Evolutionary conservation across 1,284 basidiomycete genomes (phyloP).

Genomic region (Pyrrhoderma noxium): DNA sequence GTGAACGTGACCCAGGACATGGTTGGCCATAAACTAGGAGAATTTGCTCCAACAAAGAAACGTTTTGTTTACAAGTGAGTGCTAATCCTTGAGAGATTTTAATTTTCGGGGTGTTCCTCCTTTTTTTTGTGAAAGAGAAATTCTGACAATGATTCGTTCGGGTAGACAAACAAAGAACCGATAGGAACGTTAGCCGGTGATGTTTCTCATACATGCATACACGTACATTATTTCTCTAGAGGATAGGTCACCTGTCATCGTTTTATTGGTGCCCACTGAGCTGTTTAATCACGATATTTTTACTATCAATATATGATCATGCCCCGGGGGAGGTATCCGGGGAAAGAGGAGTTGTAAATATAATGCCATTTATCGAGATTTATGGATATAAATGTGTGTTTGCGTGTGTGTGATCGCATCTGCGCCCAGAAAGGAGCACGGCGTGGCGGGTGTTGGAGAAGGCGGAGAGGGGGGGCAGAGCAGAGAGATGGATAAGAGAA

Average conservation of each 20-base stretch:
- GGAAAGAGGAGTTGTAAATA: no score
- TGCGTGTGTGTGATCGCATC: no score
- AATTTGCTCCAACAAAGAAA: conserved; percentile 87
- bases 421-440: no score
- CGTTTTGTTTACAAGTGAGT: conserved; percentile 64
- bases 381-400: no score
- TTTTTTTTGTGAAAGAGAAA: neutral
- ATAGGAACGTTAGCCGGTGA: conserved; percentile 20
- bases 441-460: no score
- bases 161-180: conserved; percentile 30
- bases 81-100: neutral
- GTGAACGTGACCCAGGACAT: conserved; percentile 91
- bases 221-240: neutral
- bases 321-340: no score
- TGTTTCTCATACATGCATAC: neutral
- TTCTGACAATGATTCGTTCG: neutral
- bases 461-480: no score
- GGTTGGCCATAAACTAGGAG: conserved; percentile 97
- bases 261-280: neutral
- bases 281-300: no score
- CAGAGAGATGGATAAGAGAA: no score
- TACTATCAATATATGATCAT: neutral
- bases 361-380: no score
- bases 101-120: no score
- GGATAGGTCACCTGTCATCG: neutral